These are phyloP conservation scores for Acrodontium crateriforme DNA, from an alignment of 2,329 filamentous ascomycete genomes.

Conservation along the genomic window DNA sequence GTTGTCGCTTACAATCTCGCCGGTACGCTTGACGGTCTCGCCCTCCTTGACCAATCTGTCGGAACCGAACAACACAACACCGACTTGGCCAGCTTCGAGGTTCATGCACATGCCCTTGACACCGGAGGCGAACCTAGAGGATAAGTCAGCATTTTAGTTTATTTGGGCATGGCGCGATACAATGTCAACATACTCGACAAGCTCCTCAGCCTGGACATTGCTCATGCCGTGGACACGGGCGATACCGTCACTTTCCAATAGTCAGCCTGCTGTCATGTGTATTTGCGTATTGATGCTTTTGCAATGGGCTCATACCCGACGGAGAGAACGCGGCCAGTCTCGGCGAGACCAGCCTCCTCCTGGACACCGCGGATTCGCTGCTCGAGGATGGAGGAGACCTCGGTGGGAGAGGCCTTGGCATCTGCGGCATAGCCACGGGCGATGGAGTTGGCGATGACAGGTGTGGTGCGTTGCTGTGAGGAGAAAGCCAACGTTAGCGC, in stretches of 20 bases:
- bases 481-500: constrained; percentile 37
- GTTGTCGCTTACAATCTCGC: constrained; percentile 75
- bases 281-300: constrained; percentile 16
- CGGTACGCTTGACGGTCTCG: constrained; percentile 98
- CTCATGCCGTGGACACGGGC: constrained; percentile 99
- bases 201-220: constrained; percentile 99
- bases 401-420: constrained; percentile 88
- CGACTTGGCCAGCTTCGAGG: constrained; percentile 99
- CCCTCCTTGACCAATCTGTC: constrained; percentile 99
- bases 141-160: too few species aligned
- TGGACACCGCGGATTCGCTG: constrained; percentile 97
- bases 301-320: constrained; percentile 65
- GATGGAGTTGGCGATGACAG: constrained; percentile 55
- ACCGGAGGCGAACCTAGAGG: constrained; percentile 93
- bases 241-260: constrained; percentile 81
- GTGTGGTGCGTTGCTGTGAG: constrained; percentile 69
- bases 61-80: constrained; percentile 99
- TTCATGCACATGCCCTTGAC: constrained; percentile 99
- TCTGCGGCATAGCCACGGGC: constrained; percentile 82
- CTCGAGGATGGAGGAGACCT: constrained; percentile 98
- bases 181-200: constrained; percentile 74
- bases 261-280: constrained; percentile 19
- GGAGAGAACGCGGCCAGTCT: constrained; percentile 97
- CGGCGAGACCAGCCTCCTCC: constrained; percentile 89
- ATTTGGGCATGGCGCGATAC: too few species aligned